Evolutionary conservation across 305 asterid genomes (phyloP).

Genomic region (Fraxinus greggii): DNA sequence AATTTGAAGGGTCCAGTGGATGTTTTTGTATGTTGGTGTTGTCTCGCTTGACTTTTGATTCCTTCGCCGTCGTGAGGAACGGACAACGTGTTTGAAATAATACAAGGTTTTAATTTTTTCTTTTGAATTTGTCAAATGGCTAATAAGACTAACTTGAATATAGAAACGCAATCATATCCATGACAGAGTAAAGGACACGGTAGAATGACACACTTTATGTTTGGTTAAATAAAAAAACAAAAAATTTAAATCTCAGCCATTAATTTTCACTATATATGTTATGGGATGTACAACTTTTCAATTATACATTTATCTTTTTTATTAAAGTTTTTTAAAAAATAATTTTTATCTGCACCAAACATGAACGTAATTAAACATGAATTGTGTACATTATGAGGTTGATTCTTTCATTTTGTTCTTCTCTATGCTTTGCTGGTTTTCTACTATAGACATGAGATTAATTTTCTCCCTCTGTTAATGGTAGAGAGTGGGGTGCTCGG

Average conservation of each 20-base stretch:
- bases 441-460: not conserved
- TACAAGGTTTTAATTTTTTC: not conserved
- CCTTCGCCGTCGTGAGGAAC: not conserved
- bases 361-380: not conserved
- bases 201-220: not conserved
- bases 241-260: too few species aligned
- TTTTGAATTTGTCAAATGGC: not conserved
- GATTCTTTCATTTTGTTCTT: not conserved
- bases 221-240: not conserved
- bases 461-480: too few species aligned
- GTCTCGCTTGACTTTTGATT: not conserved
- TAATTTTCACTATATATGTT: too few species aligned
- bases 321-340: too few species aligned
- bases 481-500: too few species aligned
- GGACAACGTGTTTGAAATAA: not conserved
- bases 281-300: too few species aligned
- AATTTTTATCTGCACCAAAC: too few species aligned
- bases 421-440: not conserved
- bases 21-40: not conserved
- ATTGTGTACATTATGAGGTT: not conserved
- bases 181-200: not conserved
- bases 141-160: not conserved
- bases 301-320: too few species aligned
- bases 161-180: not conserved
- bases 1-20: constrained; percentile 16